Evolutionary conservation across 306 rosid genomes (phyloP).

Genomic region (Trichosanthes cucumerina): DNA sequence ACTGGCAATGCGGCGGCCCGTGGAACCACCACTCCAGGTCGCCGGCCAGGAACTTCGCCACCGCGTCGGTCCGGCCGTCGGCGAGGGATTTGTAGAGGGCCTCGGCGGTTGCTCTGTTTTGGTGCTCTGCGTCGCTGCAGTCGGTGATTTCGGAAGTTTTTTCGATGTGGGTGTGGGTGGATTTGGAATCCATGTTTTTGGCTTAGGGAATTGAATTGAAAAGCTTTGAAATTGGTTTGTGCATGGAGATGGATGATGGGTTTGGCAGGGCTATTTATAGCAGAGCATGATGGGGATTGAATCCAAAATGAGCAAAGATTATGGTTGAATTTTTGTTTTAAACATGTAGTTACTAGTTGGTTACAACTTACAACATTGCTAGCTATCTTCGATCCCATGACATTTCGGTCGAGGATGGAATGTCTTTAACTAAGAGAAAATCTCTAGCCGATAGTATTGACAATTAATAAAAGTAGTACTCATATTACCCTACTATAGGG

Average conservation of each 20-base stretch:
- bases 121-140: neutral
- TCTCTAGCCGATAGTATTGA: no score
- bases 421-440: no score
- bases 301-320: neutral
- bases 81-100: constrained; percentile 56
- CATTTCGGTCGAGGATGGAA: no score
- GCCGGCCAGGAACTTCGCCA: constrained; percentile 39
- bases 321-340: neutral
- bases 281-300: neutral
- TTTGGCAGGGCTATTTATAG: neutral
- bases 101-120: constrained; percentile 41
- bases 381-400: no score
- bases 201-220: neutral
- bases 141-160: neutral
- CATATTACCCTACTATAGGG: no score
- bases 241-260: neutral
- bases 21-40: constrained; percentile 98
- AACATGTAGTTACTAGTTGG: no score
- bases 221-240: neutral
- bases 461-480: no score
- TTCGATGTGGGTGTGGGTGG: neutral
- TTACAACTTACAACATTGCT: no score
- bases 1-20: constrained; percentile 80
- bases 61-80: constrained; percentile 24
- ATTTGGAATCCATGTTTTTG: neutral